A percentile compares a stretch with the other conserved stretches of the same genome.
These are phyloP conservation scores for Stachybotrys echinatus DNA, from an alignment of 2,329 filamentous ascomycete species.

Conservation along the genomic window DNA sequence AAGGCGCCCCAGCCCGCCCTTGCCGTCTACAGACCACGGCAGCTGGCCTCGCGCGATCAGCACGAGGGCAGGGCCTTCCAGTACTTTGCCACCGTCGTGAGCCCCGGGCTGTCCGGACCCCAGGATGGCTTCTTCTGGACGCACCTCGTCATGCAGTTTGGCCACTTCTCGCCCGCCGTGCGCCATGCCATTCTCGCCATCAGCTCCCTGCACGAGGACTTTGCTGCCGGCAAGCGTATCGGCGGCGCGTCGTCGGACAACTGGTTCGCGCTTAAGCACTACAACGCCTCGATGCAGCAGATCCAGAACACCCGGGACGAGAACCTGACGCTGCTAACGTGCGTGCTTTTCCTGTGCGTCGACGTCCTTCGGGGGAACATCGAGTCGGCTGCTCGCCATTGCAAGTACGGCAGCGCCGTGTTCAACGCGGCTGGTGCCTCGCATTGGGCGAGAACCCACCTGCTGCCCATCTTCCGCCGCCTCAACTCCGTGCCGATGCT, in stretches of 20 bases:
- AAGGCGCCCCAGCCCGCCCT: neutral
- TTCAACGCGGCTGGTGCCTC: neutral
- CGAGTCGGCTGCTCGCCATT: neutral
- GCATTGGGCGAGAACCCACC: neutral
- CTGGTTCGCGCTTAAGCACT: neutral
- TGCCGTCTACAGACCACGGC: neutral
- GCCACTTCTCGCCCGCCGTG: constrained; percentile 9
- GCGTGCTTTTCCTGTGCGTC: neutral
- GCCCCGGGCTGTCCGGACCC: constrained; percentile 6
- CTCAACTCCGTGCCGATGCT: neutral
- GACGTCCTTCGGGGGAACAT: neutral
- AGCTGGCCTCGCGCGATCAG: neutral
- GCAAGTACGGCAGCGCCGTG: neutral
- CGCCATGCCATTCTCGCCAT: constrained; percentile 10
- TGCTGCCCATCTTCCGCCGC: neutral
- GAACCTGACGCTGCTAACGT: neutral
- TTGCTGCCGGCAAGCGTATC: neutral
- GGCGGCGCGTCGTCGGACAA: neutral
- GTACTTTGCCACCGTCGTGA: constrained; percentile 8
- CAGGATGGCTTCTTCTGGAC: constrained; percentile 13
- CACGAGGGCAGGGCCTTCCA: constrained; percentile 1
- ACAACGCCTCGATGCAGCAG: neutral
- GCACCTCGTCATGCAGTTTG: constrained; percentile 12
- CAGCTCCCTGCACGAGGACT: constrained; percentile 9
- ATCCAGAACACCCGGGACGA: neutral